These are phyloP conservation scores for Plasmodium gallinaceum DNA, from an alignment of 169 alveolate genomes.

Conservation along the genomic window DNA sequence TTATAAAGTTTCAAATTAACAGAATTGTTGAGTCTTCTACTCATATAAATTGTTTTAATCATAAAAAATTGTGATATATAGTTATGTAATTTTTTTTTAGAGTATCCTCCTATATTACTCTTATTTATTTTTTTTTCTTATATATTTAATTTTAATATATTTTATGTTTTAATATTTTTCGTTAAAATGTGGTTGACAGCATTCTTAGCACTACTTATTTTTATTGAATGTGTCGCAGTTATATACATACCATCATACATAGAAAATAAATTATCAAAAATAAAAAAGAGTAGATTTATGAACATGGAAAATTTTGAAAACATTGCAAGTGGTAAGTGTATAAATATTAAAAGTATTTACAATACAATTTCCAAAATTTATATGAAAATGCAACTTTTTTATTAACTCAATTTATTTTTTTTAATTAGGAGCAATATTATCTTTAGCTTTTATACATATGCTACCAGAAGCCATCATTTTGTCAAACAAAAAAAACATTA, in stretches of 20 bases:
- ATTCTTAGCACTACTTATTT: conserved; percentile 39
- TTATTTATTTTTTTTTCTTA: too few species aligned
- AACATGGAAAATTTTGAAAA: conserved; percentile 71
- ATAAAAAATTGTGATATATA: conserved; percentile 15
- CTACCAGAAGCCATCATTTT: conserved; percentile 63
- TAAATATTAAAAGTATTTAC: conserved; percentile 25
- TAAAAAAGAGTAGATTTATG: conserved; percentile 34
- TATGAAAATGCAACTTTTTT: not conserved
- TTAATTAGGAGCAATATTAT: conserved; percentile 65
- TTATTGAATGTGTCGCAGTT: conserved; percentile 69
- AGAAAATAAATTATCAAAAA: conserved; percentile 41
- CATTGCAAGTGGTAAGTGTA: conserved; percentile 73
- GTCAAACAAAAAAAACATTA: conserved; percentile 55
- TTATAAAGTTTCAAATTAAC: too few species aligned
- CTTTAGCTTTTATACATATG: conserved; percentile 74
- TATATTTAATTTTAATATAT: too few species aligned
- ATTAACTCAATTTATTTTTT: conserved; percentile 6
- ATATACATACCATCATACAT: conserved; percentile 43
- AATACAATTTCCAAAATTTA: conserved; percentile 12
- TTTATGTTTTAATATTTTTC: conserved; percentile 15
- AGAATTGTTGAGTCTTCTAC: not conserved
- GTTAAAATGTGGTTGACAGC: conserved; percentile 69
- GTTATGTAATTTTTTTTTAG: conserved; percentile 1
- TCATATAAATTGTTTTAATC: conserved; percentile 13
- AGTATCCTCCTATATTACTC: too few species aligned